Base-by-base conservation (phyloP, 2,329 filamentous ascomycete species). In the Mycosphaerella sp. region DNA sequence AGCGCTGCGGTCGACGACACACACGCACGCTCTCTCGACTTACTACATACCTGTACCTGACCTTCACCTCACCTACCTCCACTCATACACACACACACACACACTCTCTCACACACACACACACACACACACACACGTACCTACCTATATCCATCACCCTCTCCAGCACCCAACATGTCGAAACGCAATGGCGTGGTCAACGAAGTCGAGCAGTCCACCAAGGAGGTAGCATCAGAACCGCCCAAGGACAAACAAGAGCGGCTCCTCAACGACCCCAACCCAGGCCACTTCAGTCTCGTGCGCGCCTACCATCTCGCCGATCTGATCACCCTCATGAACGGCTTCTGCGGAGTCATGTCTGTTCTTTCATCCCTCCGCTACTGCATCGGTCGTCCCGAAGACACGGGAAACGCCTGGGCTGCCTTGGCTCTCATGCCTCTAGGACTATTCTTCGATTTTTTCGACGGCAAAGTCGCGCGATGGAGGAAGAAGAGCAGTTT, bases 401-500 rank as follows among this genome's bases (percentile, higher is more conserved):
- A 86, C 51, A 77, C 82, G 63, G 77, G 76, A 49, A 86, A 89
- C 64, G 76, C 96, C 51, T 97, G 88, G 81, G 75, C 85, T 34
- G 91, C 93, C 1, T 82, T 98, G 46, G 82, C 77, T 4, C 89
- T 96, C 72, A 87, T 97, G 72, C 92, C 92, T 0, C 88, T 96
- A 56, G 91, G 90, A 4, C 78, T 97, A 10, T 96, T 97, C 77
- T 97, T 97, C 72, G 93, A 98, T 73, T 95, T 95, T 69, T 89
- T 97, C 80, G 93, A 98, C 72, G 93, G 93, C 68, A 93, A 91
- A 70, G 91, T 98, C 53, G 93, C 93, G 59, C 80, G 93, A 61
- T 97, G 93, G 93, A 84, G 93, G 70, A 86, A 89, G 75, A 98
- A 96, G 84, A 93, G 89, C 66, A 95, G 88, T 65, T 78, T 98